Percentiles rank a stretch among this genome's conserved stretches.
Conservation (phyloP, 2,329 filamentous ascomycete genomes). For the Exophiala viscosa region DNA sequence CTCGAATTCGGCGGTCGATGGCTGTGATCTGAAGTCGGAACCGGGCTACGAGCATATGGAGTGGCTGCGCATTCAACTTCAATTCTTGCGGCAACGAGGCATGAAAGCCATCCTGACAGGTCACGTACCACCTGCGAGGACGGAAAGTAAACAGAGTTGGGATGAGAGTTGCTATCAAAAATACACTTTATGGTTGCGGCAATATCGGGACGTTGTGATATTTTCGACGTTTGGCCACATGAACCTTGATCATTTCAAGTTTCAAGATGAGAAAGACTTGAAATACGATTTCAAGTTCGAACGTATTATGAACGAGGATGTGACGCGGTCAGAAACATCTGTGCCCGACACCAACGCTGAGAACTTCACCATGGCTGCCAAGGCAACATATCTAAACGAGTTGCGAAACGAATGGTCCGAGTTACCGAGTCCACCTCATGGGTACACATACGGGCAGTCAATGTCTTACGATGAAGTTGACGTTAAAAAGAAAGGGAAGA, state of each 20-base stretch:
- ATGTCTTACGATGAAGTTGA: neutral
- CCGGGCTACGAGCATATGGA: constrained; percentile 94
- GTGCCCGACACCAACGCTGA: constrained; percentile 31
- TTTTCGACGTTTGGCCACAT: constrained; percentile 85
- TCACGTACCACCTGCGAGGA: constrained; percentile 87
- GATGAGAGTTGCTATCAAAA: constrained; percentile 98
- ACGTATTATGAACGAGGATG: constrained; percentile 47
- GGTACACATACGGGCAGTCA: constrained; percentile 18
- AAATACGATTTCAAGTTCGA: constrained; percentile 39
- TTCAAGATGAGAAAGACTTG: constrained; percentile 79
- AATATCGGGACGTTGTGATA: constrained; percentile 86
- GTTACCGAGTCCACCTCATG: constrained; percentile 57
- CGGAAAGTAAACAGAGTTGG: constrained; percentile 81
- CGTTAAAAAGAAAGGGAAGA: constrained; percentile 25
- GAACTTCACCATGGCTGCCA: constrained; percentile 63
- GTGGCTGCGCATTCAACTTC: constrained; percentile 86
- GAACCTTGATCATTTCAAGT: constrained; percentile 96
- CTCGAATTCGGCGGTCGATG: constrained; percentile 88
- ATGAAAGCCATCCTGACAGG: constrained; percentile 95
- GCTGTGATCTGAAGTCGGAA: constrained; percentile 72
- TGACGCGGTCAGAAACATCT: constrained; percentile 19
- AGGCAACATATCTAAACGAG: constrained; percentile 74
- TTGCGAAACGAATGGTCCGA: constrained; percentile 73
- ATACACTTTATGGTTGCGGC: constrained; percentile 83
- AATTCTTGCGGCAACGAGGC: constrained; percentile 73